Conservation (phyloP, 2,329 filamentous ascomycete species). For the Diplodia intermedia region DNA sequence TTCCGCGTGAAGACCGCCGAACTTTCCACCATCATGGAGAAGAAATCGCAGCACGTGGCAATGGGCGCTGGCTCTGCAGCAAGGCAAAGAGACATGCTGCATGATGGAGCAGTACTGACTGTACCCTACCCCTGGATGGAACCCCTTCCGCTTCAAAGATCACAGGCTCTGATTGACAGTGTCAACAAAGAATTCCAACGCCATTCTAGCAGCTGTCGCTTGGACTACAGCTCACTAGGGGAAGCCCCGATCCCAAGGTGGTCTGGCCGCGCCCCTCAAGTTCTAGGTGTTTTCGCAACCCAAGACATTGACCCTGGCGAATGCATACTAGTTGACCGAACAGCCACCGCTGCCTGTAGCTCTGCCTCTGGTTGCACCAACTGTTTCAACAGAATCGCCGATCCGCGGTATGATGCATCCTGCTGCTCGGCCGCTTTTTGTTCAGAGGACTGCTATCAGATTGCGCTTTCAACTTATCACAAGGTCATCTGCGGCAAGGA, state of each 20-base stretch:
- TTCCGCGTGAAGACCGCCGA: conserved; percentile 23
- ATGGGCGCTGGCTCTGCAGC: background rate
- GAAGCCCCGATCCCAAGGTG: background rate
- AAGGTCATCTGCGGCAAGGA: conserved; percentile 41
- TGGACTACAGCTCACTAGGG: conserved; percentile 11
- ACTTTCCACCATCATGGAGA: conserved; percentile 30
- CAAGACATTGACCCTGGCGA: conserved; percentile 33
- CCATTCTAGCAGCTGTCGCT: background rate
- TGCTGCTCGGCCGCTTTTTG: conserved; percentile 41
- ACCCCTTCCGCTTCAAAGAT: conserved; percentile 30
- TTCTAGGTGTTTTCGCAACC: conserved; percentile 16
- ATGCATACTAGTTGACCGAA: conserved; percentile 35
- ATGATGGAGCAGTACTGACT: conserved; percentile 35
- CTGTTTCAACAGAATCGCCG: conserved; percentile 38
- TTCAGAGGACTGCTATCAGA: conserved; percentile 38
- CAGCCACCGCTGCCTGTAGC: conserved; percentile 36
- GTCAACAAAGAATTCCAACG: conserved; percentile 29
- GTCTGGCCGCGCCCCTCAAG: conserved; percentile 1
- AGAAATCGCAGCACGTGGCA: conserved; percentile 33
- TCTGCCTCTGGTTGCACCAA: conserved; percentile 35
- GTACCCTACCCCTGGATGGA: conserved; percentile 36
- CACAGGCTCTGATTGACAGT: conserved; percentile 17
- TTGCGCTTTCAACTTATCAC: conserved; percentile 41
- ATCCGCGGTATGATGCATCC: conserved; percentile 35
- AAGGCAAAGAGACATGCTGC: conserved; percentile 34